phyloP scores from a whole-genome alignment of 2,329 filamentous ascomycete genomes.

The Penicillium sp. region DNA sequence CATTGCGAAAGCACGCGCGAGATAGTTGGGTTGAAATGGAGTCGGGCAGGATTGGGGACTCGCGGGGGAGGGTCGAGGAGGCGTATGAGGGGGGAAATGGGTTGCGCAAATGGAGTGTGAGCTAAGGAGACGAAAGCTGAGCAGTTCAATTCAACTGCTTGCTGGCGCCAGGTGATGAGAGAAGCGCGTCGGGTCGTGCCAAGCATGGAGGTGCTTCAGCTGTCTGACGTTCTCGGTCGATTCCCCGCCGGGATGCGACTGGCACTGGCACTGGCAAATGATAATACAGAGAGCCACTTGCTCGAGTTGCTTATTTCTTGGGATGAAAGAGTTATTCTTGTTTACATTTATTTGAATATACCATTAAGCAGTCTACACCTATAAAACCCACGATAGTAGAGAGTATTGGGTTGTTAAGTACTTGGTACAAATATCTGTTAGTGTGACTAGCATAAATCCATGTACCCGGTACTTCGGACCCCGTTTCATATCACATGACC shows the following conservation, averaged over 20 bases:
- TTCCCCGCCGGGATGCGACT: not conserved
- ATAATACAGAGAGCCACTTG: not conserved
- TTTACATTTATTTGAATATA: not conserved
- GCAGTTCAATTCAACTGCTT: not conserved
- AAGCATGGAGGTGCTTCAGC: slow-evolving; percentile 24
- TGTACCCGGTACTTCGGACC: not conserved
- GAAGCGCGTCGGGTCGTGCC: slow-evolving; percentile 21
- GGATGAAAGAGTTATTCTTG: not conserved
- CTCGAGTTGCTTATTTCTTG: not conserved
- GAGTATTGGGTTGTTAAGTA: not conserved
- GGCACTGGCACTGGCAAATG: not conserved
- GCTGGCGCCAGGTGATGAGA: slow-evolving; percentile 1
- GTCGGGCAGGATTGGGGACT: slow-evolving; percentile 1
- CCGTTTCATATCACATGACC: slow-evolving; percentile 1
- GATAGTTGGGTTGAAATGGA: not conserved
- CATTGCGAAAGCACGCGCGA: slow-evolving; percentile 45
- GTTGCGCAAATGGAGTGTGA: not conserved
- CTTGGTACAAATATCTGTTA: too few relatives aligned
- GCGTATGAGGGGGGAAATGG: not conserved
- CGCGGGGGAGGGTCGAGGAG: not conserved
- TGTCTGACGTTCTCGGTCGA: slow-evolving; percentile 28
- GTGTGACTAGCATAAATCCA: too few relatives aligned
- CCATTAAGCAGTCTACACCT: not conserved
- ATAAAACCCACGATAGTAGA: not conserved
- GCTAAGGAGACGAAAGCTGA: not conserved